Evolutionary conservation across 2,329 filamentous ascomycete genomes (phyloP).

Genomic region (Cadophora sp.): DNA sequence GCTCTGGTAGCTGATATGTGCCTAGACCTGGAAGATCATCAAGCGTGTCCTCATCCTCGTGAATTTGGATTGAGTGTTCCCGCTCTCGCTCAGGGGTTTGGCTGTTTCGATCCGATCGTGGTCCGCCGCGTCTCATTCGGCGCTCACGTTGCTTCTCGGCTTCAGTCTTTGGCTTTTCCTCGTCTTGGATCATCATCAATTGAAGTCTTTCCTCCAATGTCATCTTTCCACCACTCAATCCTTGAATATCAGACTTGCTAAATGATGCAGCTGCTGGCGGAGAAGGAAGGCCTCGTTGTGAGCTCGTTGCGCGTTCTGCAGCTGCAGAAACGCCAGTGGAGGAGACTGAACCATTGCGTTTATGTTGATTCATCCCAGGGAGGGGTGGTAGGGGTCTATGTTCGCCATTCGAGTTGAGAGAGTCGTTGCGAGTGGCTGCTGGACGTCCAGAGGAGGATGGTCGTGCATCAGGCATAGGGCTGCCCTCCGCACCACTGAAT

Average conservation of each 20-base stretch:
- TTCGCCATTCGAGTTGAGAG: conserved; percentile 78
- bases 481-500: conserved; percentile 68
- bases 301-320: conserved; percentile 72
- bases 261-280: conserved; percentile 71
- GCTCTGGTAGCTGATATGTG: conserved; percentile 71
- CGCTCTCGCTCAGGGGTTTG: conserved; percentile 43
- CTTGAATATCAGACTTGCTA: conserved; percentile 80
- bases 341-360: conserved; percentile 56
- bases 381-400: conserved; percentile 87
- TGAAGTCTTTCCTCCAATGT: conserved; percentile 84
- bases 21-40: conserved; percentile 65
- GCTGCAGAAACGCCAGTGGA: conserved; percentile 71
- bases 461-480: conserved; percentile 65
- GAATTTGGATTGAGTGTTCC: conserved; percentile 45
- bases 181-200: conserved; percentile 86
- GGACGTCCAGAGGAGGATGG: conserved; percentile 52
- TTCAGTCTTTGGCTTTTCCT: conserved; percentile 61
- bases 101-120: conserved; percentile 52
- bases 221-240: conserved; percentile 77
- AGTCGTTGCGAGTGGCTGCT: conserved; percentile 70
- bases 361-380: conserved; percentile 63
- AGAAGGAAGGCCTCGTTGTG: conserved; percentile 73
- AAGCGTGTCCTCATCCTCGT: conserved; percentile 64
- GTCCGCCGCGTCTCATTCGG: conserved; percentile 67
- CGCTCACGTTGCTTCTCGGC: conserved; percentile 72